These are phyloP conservation scores for Fusarium equiseti DNA, from an alignment of 2,329 filamentous ascomycete species.

Conservation along the genomic window DNA sequence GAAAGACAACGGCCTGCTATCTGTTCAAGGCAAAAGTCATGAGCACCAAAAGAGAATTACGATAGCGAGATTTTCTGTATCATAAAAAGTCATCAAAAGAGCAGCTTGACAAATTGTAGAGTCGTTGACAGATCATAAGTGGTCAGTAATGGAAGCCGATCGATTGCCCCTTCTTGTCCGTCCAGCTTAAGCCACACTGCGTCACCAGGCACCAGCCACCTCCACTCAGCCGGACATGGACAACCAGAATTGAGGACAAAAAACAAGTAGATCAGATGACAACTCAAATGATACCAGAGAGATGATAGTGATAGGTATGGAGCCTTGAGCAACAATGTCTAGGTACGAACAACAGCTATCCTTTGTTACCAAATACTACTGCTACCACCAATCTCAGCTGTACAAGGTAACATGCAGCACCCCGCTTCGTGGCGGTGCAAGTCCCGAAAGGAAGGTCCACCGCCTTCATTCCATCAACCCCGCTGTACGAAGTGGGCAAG, in stretches of 20 bases:
- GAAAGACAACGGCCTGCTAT: constrained; percentile 30
- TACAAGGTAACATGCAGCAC: constrained; percentile 15
- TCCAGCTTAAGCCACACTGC: constrained; percentile 47
- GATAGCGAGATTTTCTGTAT: not conserved
- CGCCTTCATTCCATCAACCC: constrained; percentile 32
- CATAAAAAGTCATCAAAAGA: constrained; percentile 11
- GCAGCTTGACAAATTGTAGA: constrained; percentile 28
- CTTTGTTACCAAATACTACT: not conserved
- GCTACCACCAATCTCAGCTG: not conserved
- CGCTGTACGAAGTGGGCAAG: constrained; percentile 40
- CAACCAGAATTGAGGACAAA: not conserved
- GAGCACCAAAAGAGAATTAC: constrained; percentile 16
- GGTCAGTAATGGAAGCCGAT: constrained; percentile 50
- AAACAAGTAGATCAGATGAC: not conserved
- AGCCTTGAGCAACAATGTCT: not conserved
- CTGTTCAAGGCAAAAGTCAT: constrained; percentile 13
- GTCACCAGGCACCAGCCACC: constrained; percentile 44
- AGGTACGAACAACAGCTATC: not conserved
- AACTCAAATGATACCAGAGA: not conserved
- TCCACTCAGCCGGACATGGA: constrained; percentile 29
- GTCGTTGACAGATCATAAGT: constrained; percentile 23
- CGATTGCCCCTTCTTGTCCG: constrained; percentile 32
- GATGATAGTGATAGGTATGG: not conserved
- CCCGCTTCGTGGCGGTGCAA: constrained; percentile 48
- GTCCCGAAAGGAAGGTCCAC: constrained; percentile 23